phyloP scores from a whole-genome alignment of 352 stramenopile species.

The Phytophthora syringae region DNA sequence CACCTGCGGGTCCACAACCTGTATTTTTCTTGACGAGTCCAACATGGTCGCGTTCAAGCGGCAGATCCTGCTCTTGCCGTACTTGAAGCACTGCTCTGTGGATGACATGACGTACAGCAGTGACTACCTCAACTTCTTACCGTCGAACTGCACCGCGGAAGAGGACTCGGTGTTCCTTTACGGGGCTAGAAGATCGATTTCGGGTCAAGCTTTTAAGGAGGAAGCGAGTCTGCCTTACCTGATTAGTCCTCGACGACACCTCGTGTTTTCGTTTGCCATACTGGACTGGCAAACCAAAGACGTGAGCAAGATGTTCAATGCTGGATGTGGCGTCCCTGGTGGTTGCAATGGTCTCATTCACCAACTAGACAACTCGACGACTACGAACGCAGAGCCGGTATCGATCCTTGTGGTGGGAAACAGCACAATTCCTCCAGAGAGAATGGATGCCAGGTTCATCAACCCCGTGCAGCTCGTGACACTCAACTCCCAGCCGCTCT shows the following conservation, averaged over 20 bases:
- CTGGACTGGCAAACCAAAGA: constrained; percentile 41
- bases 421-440: constrained; percentile 23
- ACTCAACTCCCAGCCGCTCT: constrained; percentile 26
- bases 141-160: constrained; percentile 24
- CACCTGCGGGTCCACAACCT: constrained; percentile 40
- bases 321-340: constrained; percentile 26
- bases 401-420: constrained; percentile 33
- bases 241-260: constrained; percentile 35
- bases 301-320: constrained; percentile 39
- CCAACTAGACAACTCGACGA: constrained; percentile 24
- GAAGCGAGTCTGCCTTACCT: constrained; percentile 23
- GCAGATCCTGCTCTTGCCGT: constrained; percentile 50
- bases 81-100: constrained; percentile 46
- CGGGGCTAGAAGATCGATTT: constrained; percentile 37
- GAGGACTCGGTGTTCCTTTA: constrained; percentile 47
- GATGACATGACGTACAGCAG: constrained; percentile 40
- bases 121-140: constrained; percentile 45
- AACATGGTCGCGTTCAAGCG: constrained; percentile 39
- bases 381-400: constrained; percentile 3
- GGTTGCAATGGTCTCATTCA: constrained; percentile 39
- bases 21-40: constrained; percentile 48
- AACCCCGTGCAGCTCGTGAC: constrained; percentile 35
- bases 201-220: constrained; percentile 28
- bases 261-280: constrained; percentile 47
- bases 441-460: constrained; percentile 26